phyloP scores from a whole-genome alignment of 2,329 filamentous ascomycete species.

The Fusarium piperis region DNA sequence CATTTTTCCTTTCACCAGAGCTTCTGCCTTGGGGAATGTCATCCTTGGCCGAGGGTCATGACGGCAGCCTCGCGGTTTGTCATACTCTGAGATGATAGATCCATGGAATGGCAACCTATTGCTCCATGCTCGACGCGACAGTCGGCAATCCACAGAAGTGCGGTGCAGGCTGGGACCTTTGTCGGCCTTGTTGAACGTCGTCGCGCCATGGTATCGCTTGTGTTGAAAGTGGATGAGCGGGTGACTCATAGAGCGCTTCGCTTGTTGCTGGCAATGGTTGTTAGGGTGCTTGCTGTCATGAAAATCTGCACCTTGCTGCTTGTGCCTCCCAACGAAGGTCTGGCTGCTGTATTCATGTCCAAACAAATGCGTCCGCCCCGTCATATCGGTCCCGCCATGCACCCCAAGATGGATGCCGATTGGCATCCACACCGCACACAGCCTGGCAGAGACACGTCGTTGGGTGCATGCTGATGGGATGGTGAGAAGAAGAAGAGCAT shows the following conservation, averaged over 20 bases:
- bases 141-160: not conserved
- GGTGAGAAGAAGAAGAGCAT: conserved; percentile 14
- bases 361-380: conserved; percentile 40
- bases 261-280: conserved; percentile 29
- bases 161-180: not conserved
- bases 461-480: conserved; percentile 13
- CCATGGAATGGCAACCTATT: conserved; percentile 10
- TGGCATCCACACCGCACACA: conserved; percentile 39
- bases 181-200: conserved; percentile 4
- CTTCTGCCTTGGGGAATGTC: conserved; percentile 18
- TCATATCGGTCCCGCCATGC: conserved; percentile 42
- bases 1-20: conserved; percentile 12
- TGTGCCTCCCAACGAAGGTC: conserved; percentile 42
- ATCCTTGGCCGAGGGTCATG: conserved; percentile 11
- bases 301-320: conserved; percentile 31
- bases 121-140: conserved; percentile 4
- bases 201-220: conserved; percentile 9
- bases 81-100: conserved; percentile 15
- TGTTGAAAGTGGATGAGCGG: conserved; percentile 29
- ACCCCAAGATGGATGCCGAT: conserved; percentile 41
- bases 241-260: conserved; percentile 41
- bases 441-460: conserved; percentile 38
- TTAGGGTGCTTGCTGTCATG: conserved; percentile 24
- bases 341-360: conserved; percentile 45
- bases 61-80: conserved; percentile 12